Conservation (phyloP, 2,329 filamentous ascomycete genomes). For the Uncinocarpus reesii region DNA sequence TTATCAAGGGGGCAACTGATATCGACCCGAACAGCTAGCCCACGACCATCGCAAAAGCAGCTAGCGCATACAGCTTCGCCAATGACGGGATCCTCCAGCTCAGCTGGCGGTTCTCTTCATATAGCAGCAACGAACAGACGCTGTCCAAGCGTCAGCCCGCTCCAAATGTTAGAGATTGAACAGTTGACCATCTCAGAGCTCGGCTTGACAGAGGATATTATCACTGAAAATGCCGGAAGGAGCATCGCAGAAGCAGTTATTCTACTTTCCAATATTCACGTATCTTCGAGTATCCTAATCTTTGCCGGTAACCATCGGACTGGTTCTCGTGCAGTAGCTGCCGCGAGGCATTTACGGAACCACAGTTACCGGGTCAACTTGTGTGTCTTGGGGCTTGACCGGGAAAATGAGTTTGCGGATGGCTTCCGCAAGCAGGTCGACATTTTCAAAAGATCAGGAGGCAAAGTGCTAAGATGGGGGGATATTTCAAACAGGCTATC, state of each 20-base stretch:
- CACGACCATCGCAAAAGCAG: conserved; percentile 30
- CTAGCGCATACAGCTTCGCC: conserved; percentile 34
- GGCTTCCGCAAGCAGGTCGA: conserved; percentile 71
- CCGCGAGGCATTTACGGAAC: conserved; percentile 75
- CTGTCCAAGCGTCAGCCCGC: conserved; percentile 52
- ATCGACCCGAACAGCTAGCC: conserved; percentile 32
- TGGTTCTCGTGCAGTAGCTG: conserved; percentile 72
- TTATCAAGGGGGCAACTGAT: conserved; percentile 29
- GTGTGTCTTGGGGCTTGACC: conserved; percentile 74
- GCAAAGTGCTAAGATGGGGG: conserved; percentile 55
- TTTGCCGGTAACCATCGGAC: conserved; percentile 94
- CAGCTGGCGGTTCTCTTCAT: conserved; percentile 38
- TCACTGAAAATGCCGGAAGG: conserved; percentile 82
- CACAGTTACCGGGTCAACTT: conserved; percentile 71
- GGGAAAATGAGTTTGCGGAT: conserved; percentile 69
- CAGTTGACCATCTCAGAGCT: conserved; percentile 81
- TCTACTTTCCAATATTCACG: conserved; percentile 49
- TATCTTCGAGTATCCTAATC: conserved; percentile 55
- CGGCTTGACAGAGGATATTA: conserved; percentile 76
- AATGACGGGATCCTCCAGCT: conserved; percentile 28
- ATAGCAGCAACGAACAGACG: conserved; percentile 45
- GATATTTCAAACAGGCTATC: conserved; percentile 43
- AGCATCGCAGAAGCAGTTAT: conserved; percentile 73
- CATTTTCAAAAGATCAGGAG: conserved; percentile 73
- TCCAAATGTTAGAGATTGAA: conserved; percentile 87